Conservation (phyloP, 345 rosid species). For the Eucalyptus albens region DNA sequence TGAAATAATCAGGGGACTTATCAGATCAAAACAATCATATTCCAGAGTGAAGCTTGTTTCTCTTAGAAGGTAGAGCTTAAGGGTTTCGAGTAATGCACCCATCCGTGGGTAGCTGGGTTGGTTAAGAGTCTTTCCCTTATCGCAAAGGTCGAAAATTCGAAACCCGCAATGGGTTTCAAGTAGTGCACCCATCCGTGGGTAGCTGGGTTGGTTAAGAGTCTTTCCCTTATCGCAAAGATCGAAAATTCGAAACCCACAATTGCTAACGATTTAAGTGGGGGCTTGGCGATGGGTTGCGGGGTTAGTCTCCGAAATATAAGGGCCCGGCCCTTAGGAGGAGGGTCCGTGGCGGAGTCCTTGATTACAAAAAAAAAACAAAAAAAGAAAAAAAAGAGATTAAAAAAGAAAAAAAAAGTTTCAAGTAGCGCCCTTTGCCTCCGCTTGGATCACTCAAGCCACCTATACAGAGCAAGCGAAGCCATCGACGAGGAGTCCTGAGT, state of each 20-base stretch:
- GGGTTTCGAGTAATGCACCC: background rate
- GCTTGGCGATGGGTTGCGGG: accelerated
- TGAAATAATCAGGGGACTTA: too few species aligned
- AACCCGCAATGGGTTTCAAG: background rate
- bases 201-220: too few species aligned
- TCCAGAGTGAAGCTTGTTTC: background rate
- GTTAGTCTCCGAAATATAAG: too few species aligned
- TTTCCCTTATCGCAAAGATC: accelerated
- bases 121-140: too few species aligned
- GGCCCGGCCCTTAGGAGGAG: accelerated
- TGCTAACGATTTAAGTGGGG: too few species aligned
- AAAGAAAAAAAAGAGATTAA: too few species aligned
- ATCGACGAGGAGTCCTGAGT: background rate
- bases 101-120: too few species aligned
- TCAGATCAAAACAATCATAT: too few species aligned
- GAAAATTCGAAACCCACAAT: too few species aligned
- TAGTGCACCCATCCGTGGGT: too few species aligned
- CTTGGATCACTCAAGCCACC: background rate
- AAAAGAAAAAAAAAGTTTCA: too few species aligned
- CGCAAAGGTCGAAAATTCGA: accelerated
- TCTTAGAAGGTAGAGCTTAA: background rate
- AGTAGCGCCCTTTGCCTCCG: background rate
- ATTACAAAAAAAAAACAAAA: too few species aligned
- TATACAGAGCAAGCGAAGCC: background rate
- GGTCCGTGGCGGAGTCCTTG: accelerated